Conservation (phyloP, 371 early-diverging fungal genomes). For the Mucor racemosus region DNA sequence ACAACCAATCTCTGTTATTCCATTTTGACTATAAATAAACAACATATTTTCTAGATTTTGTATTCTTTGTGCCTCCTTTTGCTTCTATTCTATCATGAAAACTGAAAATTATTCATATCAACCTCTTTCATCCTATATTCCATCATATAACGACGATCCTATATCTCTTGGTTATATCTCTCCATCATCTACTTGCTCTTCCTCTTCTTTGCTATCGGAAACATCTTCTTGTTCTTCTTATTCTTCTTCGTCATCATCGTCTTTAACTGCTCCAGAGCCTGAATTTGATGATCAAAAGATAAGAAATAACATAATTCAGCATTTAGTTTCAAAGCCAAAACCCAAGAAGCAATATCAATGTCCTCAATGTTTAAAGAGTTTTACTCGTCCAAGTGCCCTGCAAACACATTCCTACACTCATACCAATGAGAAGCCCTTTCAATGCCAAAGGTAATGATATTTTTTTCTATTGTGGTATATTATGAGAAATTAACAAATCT, state of each 20-base stretch:
- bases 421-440: slow-evolving; percentile 79
- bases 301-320: neutral
- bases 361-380: slow-evolving; percentile 65
- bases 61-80: slow-evolving; percentile 1
- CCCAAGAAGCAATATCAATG: slow-evolving; percentile 46
- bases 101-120: neutral
- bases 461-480: neutral
- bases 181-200: neutral
- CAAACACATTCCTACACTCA: slow-evolving; percentile 78
- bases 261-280: neutral
- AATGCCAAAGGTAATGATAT: slow-evolving; percentile 43
- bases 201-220: neutral
- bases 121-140: neutral
- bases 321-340: neutral
- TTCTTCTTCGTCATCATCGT: neutral
- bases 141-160: neutral
- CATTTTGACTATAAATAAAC: neutral
- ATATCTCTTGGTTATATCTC: neutral
- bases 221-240: too few relatives aligned
- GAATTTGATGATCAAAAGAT: neutral
- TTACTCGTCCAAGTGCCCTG: slow-evolving; percentile 78
- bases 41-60: neutral
- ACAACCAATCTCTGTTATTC: neutral
- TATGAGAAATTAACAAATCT: neutral
- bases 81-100: neutral